Evolutionary conservation across 148 eudicot genomes (phyloP).

Genomic region (Limonium bicolor): DNA sequence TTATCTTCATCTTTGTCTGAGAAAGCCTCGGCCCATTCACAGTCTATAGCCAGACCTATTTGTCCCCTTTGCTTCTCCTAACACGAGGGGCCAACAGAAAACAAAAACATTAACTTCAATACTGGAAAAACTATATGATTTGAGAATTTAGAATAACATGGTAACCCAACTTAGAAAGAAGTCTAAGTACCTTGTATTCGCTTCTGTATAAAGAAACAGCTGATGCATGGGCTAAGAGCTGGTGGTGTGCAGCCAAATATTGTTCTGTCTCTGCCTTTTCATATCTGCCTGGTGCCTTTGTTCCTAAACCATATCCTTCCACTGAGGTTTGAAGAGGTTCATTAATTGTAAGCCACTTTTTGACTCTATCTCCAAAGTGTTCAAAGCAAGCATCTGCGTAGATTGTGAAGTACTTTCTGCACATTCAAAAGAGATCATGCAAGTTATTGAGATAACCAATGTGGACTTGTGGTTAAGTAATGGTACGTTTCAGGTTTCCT

Average conservation of each 20-base stretch:
- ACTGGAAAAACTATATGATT: too few relatives aligned
- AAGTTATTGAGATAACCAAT: too few relatives aligned
- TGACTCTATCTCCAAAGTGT: slow-evolving; percentile 69
- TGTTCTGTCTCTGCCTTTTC: slow-evolving; percentile 36
- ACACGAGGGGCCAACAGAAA: not conserved
- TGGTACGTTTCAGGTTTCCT: too few relatives aligned
- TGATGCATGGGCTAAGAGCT: slow-evolving; percentile 59
- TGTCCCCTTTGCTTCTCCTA: slow-evolving; percentile 59
- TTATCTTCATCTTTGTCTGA: slow-evolving; percentile 48
- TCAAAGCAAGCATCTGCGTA: slow-evolving; percentile 78
- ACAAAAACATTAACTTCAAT: too few relatives aligned
- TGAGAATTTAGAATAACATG: too few relatives aligned
- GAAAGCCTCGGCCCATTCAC: slow-evolving; percentile 75
- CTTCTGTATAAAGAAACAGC: slow-evolving; percentile 46
- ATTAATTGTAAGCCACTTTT: slow-evolving; percentile 63
- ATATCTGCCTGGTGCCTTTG: slow-evolving; percentile 59
- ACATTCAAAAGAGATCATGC: too few relatives aligned
- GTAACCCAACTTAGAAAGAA: too few relatives aligned
- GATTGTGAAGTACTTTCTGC: slow-evolving; percentile 61
- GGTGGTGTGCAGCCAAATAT: slow-evolving; percentile 57
- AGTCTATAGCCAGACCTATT: slow-evolving; percentile 53
- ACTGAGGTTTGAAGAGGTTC: slow-evolving; percentile 71
- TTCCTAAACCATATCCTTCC: slow-evolving; percentile 43
- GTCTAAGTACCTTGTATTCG: slow-evolving; percentile 34
- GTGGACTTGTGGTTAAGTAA: too few relatives aligned